Percentiles rank a stretch among this genome's conserved stretches.
Evolutionary conservation across 306 rosid species (phyloP).

Genomic region (Begonia peltatifolia): DNA sequence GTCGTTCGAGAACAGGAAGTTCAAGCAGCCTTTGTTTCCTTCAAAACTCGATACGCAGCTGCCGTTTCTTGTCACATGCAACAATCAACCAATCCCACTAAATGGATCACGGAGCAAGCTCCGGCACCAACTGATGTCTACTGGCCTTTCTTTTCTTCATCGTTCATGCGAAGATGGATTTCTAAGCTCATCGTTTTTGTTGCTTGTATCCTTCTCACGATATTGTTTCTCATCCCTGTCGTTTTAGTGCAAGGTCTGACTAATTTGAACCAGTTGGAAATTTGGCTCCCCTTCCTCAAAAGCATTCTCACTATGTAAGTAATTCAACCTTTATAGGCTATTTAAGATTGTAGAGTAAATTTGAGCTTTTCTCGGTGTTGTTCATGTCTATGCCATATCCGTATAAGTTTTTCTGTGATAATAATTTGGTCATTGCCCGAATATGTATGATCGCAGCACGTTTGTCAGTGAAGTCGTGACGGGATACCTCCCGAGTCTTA

Average conservation of each 20-base stretch:
- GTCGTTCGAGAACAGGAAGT: conserved; percentile 30
- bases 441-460: conserved; percentile 36
- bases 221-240: conserved; percentile 74
- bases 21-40: conserved; percentile 85
- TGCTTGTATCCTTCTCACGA: conserved; percentile 41
- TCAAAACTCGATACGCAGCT: conserved; percentile 67
- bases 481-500: conserved; percentile 92
- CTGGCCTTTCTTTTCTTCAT: conserved; percentile 88
- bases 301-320: conserved; percentile 75
- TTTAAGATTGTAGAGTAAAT: background rate
- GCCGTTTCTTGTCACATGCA: conserved; percentile 61
- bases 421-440: background rate
- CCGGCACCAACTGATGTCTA: conserved; percentile 86
- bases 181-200: conserved; percentile 61
- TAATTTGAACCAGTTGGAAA: conserved; percentile 65
- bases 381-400: too few species aligned
- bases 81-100: conserved; percentile 72
- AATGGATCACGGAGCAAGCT: conserved; percentile 76
- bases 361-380: background rate
- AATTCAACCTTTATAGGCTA: conserved; percentile 5
- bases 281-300: conserved; percentile 70
- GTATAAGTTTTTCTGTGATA: background rate
- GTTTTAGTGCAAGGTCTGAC: conserved; percentile 64
- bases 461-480: conserved; percentile 64
- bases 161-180: conserved; percentile 79